Conservation (phyloP, 2,329 filamentous ascomycete genomes). For the Colletotrichum sp. region DNA sequence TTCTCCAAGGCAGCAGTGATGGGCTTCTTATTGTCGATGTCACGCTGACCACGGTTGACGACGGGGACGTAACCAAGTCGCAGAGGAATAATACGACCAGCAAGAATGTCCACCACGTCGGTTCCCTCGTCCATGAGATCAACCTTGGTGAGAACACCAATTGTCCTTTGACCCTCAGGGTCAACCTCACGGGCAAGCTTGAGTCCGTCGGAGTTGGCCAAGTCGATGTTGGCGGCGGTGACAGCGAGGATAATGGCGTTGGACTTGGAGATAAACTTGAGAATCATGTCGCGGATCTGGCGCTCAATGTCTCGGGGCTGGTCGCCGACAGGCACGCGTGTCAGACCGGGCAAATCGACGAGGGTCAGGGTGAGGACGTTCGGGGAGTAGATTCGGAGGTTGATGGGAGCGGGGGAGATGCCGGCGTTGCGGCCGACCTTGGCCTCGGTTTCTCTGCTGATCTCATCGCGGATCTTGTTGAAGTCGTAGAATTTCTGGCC, state of each 20-base stretch:
- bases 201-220: slow-evolving; percentile 97
- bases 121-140: slow-evolving; percentile 99
- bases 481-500: slow-evolving; percentile 98
- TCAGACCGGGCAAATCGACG: slow-evolving; percentile 94
- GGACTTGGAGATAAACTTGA: slow-evolving; percentile 98
- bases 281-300: slow-evolving; percentile 96
- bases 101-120: slow-evolving; percentile 97
- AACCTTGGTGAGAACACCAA: slow-evolving; percentile 97
- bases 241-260: slow-evolving; percentile 98
- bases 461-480: slow-evolving; percentile 97
- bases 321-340: slow-evolving; percentile 95
- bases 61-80: slow-evolving; percentile 95
- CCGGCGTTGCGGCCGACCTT: slow-evolving; percentile 97
- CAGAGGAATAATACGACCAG: slow-evolving; percentile 94
- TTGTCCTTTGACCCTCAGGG: slow-evolving; percentile 95
- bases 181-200: slow-evolving; percentile 97
- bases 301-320: slow-evolving; percentile 96
- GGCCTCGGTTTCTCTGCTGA: slow-evolving; percentile 92
- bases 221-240: slow-evolving; percentile 94
- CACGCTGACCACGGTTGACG: slow-evolving; percentile 95
- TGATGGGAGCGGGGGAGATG: slow-evolving; percentile 96
- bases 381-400: slow-evolving; percentile 96
- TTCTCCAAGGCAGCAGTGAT: slow-evolving; percentile 90
- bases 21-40: slow-evolving; percentile 97
- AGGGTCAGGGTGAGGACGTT: slow-evolving; percentile 97